Evolutionary conservation across 306 rosid species (phyloP).

Genomic region (Ceratonia siliqua): DNA sequence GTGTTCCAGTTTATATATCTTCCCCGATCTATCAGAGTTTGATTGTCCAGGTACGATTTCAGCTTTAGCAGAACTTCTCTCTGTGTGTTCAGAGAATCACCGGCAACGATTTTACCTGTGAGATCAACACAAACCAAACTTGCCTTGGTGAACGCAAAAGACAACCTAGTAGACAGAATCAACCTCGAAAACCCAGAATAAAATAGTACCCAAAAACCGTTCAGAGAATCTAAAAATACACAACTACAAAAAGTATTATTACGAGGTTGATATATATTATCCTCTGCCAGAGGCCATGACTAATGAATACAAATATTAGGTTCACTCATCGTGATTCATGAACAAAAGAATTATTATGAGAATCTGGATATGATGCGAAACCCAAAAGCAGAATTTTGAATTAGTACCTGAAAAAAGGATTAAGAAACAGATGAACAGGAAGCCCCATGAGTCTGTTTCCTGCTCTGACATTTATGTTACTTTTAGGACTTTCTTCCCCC

Average conservation of each 20-base stretch:
- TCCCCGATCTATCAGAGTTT: conserved; percentile 56
- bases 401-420: conserved; percentile 57
- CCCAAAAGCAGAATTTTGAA: background rate
- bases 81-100: conserved; percentile 55
- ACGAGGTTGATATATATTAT: background rate
- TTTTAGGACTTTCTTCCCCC: background rate
- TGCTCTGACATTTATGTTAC: conserved; percentile 50
- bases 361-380: background rate
- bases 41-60: conserved; percentile 49
- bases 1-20: conserved; percentile 59
- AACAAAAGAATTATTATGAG: background rate
- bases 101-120: conserved; percentile 51
- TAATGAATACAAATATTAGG: background rate
- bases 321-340: conserved; percentile 3
- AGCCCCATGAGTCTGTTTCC: conserved; percentile 45
- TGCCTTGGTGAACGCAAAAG: conserved; percentile 12
- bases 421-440: conserved; percentile 44
- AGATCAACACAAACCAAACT: background rate
- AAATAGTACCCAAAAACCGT: conserved; percentile 2
- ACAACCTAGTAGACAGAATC: conserved; percentile 19
- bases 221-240: conserved; percentile 30
- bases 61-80: conserved; percentile 54
- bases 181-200: conserved; percentile 29
- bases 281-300: background rate
- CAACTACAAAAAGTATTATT: background rate